These are phyloP conservation scores for Acanthochlamys bracteata DNA, from an alignment of 106 monocot species.

Conservation along the genomic window DNA sequence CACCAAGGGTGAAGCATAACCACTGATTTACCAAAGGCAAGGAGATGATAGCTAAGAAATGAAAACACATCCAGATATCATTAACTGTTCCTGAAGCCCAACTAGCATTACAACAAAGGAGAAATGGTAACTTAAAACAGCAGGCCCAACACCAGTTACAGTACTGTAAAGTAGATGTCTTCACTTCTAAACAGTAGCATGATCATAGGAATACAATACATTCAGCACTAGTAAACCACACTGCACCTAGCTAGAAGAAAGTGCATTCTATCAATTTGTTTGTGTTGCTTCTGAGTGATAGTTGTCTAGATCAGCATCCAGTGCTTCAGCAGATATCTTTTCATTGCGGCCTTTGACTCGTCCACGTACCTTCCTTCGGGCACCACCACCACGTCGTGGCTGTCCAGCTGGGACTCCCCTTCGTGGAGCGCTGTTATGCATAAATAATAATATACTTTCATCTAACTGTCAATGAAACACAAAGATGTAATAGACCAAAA, in stretches of 20 bases:
- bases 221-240: background rate
- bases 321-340: background rate
- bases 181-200: conserved; percentile 8
- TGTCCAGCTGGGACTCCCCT: background rate
- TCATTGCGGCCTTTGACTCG: background rate
- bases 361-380: background rate
- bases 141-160: background rate
- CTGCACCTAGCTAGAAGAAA: background rate
- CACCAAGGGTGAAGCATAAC: background rate
- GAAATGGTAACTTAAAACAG: conserved; percentile 6
- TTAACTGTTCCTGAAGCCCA: conserved; percentile 6
- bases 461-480: background rate
- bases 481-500: background rate
- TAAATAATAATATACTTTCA: background rate
- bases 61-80: background rate
- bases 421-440: background rate
- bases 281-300: conserved; percentile 40
- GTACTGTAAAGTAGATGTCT: background rate
- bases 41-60: conserved; percentile 4
- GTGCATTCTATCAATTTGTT: conserved; percentile 13
- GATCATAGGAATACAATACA: background rate
- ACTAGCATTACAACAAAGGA: conserved; percentile 17
- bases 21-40: background rate
- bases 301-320: conserved; percentile 44
- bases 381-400: background rate